Conservation (phyloP, 2,329 filamentous ascomycete genomes). For the Fusarium poae region DNA sequence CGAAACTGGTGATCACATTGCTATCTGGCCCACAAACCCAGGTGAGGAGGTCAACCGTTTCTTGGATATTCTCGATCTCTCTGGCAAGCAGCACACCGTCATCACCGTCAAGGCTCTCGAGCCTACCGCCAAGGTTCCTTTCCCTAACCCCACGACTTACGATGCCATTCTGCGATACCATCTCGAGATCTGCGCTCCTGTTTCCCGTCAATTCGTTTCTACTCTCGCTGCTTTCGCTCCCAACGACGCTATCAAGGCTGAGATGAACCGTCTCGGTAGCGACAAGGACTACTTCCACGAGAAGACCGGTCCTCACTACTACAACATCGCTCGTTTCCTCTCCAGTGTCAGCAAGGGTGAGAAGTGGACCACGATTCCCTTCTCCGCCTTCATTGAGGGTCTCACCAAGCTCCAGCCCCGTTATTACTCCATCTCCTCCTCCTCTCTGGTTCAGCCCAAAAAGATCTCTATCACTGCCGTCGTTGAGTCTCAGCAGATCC, state of each 20-base stretch:
- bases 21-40: constrained; percentile 96
- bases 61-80: constrained; percentile 80
- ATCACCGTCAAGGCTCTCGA: constrained; percentile 92
- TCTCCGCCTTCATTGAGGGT: constrained; percentile 94
- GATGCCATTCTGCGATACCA: constrained; percentile 95
- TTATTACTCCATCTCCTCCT: constrained; percentile 99
- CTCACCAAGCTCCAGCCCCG: constrained; percentile 95
- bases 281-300: constrained; percentile 97
- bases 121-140: constrained; percentile 95
- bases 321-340: constrained; percentile 91
- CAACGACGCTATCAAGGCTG: constrained; percentile 83
- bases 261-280: constrained; percentile 87
- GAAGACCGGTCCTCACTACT: constrained; percentile 82
- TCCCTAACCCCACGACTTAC: constrained; percentile 96
- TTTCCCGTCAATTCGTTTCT: constrained; percentile 94
- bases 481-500: constrained; percentile 84
- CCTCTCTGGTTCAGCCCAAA: constrained; percentile 91
- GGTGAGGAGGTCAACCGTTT: constrained; percentile 93
- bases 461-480: constrained; percentile 96
- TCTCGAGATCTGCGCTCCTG: constrained; percentile 94
- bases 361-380: constrained; percentile 87
- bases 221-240: constrained; percentile 91
- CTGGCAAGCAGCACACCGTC: constrained; percentile 82
- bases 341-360: constrained; percentile 77
- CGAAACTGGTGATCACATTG: constrained; percentile 97